phyloP scores from a whole-genome alignment of 306 rosid genomes.

The Cotoneaster glaucophyllus region DNA sequence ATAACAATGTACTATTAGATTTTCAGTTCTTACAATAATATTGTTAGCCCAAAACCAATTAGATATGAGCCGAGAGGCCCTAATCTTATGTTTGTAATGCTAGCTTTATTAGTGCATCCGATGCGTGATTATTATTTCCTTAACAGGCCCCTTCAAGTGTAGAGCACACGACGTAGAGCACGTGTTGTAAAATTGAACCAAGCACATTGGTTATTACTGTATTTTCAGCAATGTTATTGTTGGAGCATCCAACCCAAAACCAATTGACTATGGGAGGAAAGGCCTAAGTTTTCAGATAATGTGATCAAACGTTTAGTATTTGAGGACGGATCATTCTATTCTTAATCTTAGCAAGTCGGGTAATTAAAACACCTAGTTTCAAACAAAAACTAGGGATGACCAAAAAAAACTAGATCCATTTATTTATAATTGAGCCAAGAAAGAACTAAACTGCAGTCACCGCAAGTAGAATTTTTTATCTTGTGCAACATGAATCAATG shows the following conservation, averaged over 20 bases:
- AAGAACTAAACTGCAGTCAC: not conserved
- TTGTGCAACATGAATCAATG: conserved; percentile 14
- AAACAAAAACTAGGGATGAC: not conserved
- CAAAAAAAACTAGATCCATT: not conserved
- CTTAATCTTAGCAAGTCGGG: not conserved
- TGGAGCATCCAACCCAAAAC: not conserved
- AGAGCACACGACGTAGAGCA: not conserved
- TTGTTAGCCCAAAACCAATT: not conserved
- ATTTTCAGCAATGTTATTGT: not conserved
- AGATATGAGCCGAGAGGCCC: not conserved
- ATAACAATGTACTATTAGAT: conserved; percentile 24
- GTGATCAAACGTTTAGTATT: not conserved
- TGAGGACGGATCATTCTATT: not conserved
- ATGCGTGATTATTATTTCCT: not conserved
- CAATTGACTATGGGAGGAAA: not conserved
- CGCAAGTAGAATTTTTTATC: not conserved
- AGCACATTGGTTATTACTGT: not conserved
- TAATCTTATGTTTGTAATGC: not conserved
- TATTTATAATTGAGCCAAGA: not conserved
- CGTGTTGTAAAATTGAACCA: not conserved
- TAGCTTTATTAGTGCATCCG: not conserved
- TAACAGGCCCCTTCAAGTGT: not conserved
- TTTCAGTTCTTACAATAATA: not conserved
- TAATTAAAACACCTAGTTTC: not conserved
- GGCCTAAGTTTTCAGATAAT: not conserved